Percentiles rank a stretch among this genome's conserved stretches.
phyloP scores from a whole-genome alignment of 352 stramenopile genomes.

The Globisporangium nodosum region DNA sequence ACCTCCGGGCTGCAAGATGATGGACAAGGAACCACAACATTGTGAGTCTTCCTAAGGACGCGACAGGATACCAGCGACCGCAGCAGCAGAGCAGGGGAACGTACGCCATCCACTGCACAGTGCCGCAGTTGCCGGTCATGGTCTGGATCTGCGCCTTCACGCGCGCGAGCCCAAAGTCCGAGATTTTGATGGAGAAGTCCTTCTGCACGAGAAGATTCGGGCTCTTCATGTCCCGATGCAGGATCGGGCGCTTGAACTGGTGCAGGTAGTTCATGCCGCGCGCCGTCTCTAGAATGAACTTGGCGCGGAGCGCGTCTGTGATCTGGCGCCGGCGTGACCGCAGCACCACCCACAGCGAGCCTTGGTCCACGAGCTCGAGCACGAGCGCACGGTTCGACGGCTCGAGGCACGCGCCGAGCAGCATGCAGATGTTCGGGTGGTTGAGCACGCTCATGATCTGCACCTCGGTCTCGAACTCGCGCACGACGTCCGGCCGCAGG shows the following conservation, averaged over 20 bases:
- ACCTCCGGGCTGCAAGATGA: constrained; percentile 59
- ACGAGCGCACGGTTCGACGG: constrained; percentile 92
- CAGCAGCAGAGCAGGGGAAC: neutral
- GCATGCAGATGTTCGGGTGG: constrained; percentile 97
- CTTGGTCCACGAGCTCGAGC: constrained; percentile 91
- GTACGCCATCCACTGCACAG: constrained; percentile 77
- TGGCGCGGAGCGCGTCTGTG: constrained; percentile 34
- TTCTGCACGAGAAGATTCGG: constrained; percentile 85
- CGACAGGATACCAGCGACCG: too few relatives aligned
- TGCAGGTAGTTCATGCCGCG: constrained; percentile 88
- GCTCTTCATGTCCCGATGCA: constrained; percentile 89
- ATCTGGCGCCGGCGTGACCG: constrained; percentile 38
- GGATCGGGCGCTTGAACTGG: constrained; percentile 76
- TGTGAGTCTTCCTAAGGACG: neutral
- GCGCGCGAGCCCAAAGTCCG: constrained; percentile 88
- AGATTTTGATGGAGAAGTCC: constrained; percentile 87
- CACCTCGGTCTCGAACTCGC: constrained; percentile 77
- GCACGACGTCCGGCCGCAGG: constrained; percentile 54
- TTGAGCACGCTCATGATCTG: constrained; percentile 88
- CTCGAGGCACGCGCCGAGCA: constrained; percentile 93
- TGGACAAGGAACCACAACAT: neutral
- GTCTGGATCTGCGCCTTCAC: constrained; percentile 90
- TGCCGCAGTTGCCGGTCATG: constrained; percentile 91
- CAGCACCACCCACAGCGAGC: constrained; percentile 92
- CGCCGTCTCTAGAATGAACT: constrained; percentile 72